phyloP scores from a whole-genome alignment of 2,329 filamentous ascomycete genomes.

The Ceratocystis papillata region DNA sequence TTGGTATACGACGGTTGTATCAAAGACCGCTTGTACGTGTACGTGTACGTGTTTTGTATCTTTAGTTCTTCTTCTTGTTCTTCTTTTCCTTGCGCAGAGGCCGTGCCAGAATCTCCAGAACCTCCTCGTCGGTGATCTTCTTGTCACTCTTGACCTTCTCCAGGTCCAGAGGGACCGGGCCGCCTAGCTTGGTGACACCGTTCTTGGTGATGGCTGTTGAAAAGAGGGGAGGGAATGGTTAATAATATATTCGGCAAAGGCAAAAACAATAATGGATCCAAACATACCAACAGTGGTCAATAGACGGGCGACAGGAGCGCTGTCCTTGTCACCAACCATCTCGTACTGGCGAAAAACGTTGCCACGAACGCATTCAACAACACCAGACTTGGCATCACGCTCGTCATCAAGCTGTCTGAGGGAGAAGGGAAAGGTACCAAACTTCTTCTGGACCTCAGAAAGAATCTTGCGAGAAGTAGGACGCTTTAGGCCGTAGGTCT shows the following conservation, averaged over 20 bases:
- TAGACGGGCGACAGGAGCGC: slow-evolving; percentile 69
- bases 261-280: background rate
- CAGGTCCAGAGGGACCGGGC: slow-evolving; percentile 63
- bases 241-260: slow-evolving; percentile 11
- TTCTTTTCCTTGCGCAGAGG: slow-evolving; percentile 90
- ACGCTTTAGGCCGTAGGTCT: slow-evolving; percentile 87
- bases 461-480: slow-evolving; percentile 85
- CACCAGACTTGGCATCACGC: slow-evolving; percentile 86
- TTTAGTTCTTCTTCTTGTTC: slow-evolving; percentile 59
- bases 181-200: slow-evolving; percentile 75
- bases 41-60: slow-evolving; percentile 20
- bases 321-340: slow-evolving; percentile 87
- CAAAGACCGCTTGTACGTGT: background rate
- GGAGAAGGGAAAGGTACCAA: slow-evolving; percentile 95
- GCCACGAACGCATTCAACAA: slow-evolving; percentile 89
- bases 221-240: slow-evolving; percentile 12
- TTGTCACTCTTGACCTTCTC: slow-evolving; percentile 86
- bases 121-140: slow-evolving; percentile 93
- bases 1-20: slow-evolving; percentile 11
- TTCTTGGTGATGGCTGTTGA: slow-evolving; percentile 87
- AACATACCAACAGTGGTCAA: slow-evolving; percentile 85
- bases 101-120: slow-evolving; percentile 87
- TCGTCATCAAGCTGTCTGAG: slow-evolving; percentile 94
- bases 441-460: slow-evolving; percentile 93
- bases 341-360: slow-evolving; percentile 94